Evolutionary conservation across 2,329 filamentous ascomycete species (phyloP), one percentile per base, ranked within the genome.

Genomic region (Seiridium unicorne): DNA sequence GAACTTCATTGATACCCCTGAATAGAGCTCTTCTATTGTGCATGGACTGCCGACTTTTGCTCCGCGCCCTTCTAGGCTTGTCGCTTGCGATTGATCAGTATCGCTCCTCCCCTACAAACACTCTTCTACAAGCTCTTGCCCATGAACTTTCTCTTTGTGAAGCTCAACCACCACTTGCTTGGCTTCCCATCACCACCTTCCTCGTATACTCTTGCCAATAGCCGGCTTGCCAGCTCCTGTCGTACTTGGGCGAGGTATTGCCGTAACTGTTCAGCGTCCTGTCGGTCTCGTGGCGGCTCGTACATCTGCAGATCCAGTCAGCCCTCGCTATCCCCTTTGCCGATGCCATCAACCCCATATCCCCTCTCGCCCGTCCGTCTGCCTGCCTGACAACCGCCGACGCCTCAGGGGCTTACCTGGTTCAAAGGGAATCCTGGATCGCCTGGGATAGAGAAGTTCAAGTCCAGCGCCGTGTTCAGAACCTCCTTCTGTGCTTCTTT

Each of bases 111-210:
- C 38, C 13, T 32, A 36, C 9, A 9, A 13, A 11, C 11, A 10
- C 3, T 32, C 8, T 40, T 42, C 75, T 82, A 93, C 78, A 95
- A 80, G 67, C 86, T 85, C 87, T 98, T 98, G 75, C 93, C 93
- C 95, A 99, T 98, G 74, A 99, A 99, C 87, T 97, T 97, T 79
- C 95, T 89, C 88, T 98, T 98, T 58, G 91, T 92, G 76, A 97
- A 99, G 83, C 95, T 98, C 75, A 99, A 79, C 95, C 95, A 99
- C 92, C 94, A 98, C 87, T 96, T 86, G 76, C 80, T 85, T 59
- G 86, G 86, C 77, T 85, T 85, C 78, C 91, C 76, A 81, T 93
- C 77, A 73, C 85, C 76, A 76, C 84, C 68, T 79, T 93, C 93
- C 59, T 90, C 89, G 74, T 96, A 99, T 65, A 99, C 89, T 68